Evolutionary conservation across 768 basidiomycete genomes (phyloP).

Genomic region (Hebeloma cylindrosporum): DNA sequence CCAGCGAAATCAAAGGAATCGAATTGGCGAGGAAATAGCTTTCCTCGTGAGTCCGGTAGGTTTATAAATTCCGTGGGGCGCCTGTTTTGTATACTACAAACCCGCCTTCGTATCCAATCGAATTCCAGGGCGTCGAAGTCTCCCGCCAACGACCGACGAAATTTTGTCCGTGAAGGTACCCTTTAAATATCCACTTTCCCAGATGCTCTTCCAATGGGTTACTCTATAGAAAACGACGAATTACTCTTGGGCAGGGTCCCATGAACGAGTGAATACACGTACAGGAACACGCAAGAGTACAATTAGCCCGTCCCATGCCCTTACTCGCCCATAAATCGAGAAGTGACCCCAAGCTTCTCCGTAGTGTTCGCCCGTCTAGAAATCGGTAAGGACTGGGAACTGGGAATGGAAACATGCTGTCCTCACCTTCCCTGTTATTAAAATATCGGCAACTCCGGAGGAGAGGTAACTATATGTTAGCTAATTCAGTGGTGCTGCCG

Average conservation of each 20-base stretch:
- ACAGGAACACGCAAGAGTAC: slow-evolving; percentile 48
- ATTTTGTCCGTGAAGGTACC: slow-evolving; percentile 49
- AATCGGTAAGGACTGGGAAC: neutral
- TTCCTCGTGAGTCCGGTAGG: neutral
- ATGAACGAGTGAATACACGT: slow-evolving; percentile 13
- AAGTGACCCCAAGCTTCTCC: slow-evolving; percentile 52
- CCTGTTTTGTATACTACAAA: slow-evolving; percentile 42
- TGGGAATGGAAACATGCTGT: neutral
- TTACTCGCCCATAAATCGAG: slow-evolving; percentile 46
- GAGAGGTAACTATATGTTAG: slow-evolving; percentile 25
- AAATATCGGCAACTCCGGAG: slow-evolving; percentile 49
- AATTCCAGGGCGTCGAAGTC: slow-evolving; percentile 38
- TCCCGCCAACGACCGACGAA: slow-evolving; percentile 58
- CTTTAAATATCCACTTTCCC: slow-evolving; percentile 52
- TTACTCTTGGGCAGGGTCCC: neutral
- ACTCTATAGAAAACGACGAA: slow-evolving; percentile 24
- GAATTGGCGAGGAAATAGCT: neutral
- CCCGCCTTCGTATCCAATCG: slow-evolving; percentile 49
- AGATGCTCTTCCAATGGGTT: slow-evolving; percentile 27
- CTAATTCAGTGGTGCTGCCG: neutral
- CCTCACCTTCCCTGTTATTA: slow-evolving; percentile 51
- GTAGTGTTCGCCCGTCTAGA: slow-evolving; percentile 42
- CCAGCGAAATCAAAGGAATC: neutral
- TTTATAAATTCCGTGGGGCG: neutral
- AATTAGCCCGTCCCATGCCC: slow-evolving; percentile 52